Percentiles rank a stretch among this genome's conserved stretches.
Evolutionary conservation across 2,329 filamentous ascomycete genomes (phyloP).

Genomic region (Aureobasidium pullulans): DNA sequence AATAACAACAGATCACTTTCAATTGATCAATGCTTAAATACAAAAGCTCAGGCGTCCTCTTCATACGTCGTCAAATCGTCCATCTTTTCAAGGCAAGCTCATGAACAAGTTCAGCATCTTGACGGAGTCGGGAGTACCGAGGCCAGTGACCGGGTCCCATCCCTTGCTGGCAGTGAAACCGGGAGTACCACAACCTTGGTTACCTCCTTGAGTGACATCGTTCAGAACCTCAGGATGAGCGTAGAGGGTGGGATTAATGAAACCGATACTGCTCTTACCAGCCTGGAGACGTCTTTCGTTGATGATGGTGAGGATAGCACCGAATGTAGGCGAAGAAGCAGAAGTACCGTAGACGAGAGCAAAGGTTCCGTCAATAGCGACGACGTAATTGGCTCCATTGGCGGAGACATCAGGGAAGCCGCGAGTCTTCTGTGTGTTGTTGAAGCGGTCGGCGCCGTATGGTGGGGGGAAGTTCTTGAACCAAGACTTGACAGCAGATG

Average conservation of each 20-base stretch:
- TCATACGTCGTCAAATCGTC: background rate
- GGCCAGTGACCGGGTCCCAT: conserved; percentile 30
- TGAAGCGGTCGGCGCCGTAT: conserved; percentile 40
- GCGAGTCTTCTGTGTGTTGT: conserved; percentile 38
- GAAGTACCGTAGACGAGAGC: conserved; percentile 44
- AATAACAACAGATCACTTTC: too few relatives aligned
- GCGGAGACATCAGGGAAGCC: conserved; percentile 40
- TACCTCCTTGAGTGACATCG: conserved; percentile 33
- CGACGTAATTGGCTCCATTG: conserved; percentile 20
- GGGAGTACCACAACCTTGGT: conserved; percentile 32
- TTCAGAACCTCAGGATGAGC: conserved; percentile 34
- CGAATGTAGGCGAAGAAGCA: conserved; percentile 43
- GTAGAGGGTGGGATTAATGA: conserved; percentile 39
- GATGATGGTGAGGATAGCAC: conserved; percentile 40
- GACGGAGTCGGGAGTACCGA: conserved; percentile 26
- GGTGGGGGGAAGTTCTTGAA: conserved; percentile 35
- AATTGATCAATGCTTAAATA: too few relatives aligned
- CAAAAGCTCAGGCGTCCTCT: too few relatives aligned
- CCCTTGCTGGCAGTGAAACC: conserved; percentile 24
- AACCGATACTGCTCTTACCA: conserved; percentile 35
- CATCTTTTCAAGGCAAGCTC: conserved; percentile 16
- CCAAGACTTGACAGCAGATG: conserved; percentile 32
- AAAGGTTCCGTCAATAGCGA: conserved; percentile 38
- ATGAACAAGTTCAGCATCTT: conserved; percentile 26
- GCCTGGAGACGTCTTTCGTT: conserved; percentile 32